Evolutionary conservation across 345 rosid genomes (phyloP), one percentile per base, ranked within the genome.

Genomic region (Carallia pectinifolia): DNA sequence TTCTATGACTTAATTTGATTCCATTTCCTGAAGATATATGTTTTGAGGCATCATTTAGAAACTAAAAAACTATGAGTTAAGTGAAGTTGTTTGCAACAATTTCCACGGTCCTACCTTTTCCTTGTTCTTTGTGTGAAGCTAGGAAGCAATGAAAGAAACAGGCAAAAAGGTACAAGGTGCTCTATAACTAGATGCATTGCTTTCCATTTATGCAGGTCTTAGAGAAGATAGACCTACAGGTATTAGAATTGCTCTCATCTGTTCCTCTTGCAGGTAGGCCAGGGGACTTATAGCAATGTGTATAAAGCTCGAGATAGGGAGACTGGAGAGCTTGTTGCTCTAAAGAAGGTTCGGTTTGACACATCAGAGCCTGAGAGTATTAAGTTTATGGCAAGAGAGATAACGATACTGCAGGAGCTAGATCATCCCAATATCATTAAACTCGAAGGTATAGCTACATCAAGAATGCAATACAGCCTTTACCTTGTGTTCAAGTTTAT

Each of bases 331-430:
- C 86, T 91, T 37, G 96, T 94, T 34, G 97, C 97, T 44, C 75
- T 91, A 70, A 94, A 94, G 83, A 94, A 91, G 70, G 98, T 89
- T 62, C 81, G 96, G 66, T 93, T 91, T 58, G 93, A 89, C 73
- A 91, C 96, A 13, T 82, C 89, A 56, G 96, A 91, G 81, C 84
- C 97, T 4, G 88, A 87, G 76, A 94, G 98, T 76, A 80, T 89
- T 15, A 87, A 89, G 72, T 94, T 91, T 73, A 93, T 93, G 96
- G 98, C 97, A 4, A 89, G 98, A 65, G 97, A 94, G 82, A 94
- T 89, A 67, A 82, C 58, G 77, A 79, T 87, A 4, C 73, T 93
- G 65, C 97, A 82, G 71, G 85, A 87, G 58, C 85, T 93, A 29
- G 87, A 93, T 30, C 98, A 90, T 62, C 96, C 97, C 5, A 93